These are phyloP conservation scores for Vanrija sp. DNA, from an alignment of 1,284 basidiomycete species.

Conservation along the genomic window DNA sequence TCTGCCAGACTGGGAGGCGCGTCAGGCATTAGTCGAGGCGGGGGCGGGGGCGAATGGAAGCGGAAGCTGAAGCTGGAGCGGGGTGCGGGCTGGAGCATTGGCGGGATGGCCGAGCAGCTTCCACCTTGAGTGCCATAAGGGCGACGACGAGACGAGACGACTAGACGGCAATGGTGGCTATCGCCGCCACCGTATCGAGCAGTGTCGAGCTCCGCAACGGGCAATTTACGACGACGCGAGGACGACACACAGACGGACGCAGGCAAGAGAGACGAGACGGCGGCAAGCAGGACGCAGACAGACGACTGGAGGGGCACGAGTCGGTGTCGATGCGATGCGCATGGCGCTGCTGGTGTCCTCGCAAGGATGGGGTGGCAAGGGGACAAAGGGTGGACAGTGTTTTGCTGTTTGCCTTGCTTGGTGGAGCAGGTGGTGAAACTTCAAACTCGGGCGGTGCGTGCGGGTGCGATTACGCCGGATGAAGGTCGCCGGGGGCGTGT, in stretches of 20 bases:
- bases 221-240: neutral
- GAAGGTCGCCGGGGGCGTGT: neutral
- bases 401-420: too few species aligned
- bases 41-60: constrained; percentile 6
- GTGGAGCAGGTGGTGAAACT: neutral
- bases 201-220: neutral
- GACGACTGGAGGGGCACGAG: neutral
- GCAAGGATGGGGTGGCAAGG: neutral
- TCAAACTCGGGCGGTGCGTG: neutral
- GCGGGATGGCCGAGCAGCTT: neutral
- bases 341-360: neutral
- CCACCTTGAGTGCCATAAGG: neutral
- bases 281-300: neutral
- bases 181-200: neutral
- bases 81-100: neutral
- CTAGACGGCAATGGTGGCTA: neutral
- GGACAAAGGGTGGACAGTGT: too few species aligned
- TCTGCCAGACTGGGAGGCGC: constrained; percentile 39
- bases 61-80: constrained; percentile 3
- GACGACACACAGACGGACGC: neutral
- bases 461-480: neutral
- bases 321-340: neutral
- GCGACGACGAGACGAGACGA: neutral
- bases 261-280: neutral
- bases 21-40: constrained; percentile 17